A percentile compares a stretch with the other conserved stretches of the same genome.
phyloP scores from a whole-genome alignment of 1,284 basidiomycete species.

The Tilletia indica region DNA sequence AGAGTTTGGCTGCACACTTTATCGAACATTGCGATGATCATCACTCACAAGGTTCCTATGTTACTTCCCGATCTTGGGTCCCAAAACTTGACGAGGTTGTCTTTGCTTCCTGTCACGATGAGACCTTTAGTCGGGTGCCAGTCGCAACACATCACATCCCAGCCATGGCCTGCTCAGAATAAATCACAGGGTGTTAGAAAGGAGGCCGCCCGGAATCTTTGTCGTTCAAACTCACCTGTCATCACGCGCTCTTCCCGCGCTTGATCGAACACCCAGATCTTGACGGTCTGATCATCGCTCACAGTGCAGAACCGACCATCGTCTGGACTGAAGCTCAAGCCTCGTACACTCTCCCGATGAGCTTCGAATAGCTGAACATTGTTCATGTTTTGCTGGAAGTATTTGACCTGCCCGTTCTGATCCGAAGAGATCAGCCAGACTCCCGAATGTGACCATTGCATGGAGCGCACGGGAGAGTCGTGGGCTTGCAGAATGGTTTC shows the following conservation, averaged over 20 bases:
- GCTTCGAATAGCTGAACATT: conserved; percentile 91
- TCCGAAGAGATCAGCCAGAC: conserved; percentile 87
- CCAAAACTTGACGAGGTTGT: conserved; percentile 99
- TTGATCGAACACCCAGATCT: conserved; percentile 93
- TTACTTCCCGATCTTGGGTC: conserved; percentile 65
- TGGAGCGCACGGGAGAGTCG: conserved; percentile 85
- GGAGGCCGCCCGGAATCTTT: too few species aligned
- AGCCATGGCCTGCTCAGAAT: conserved; percentile 73
- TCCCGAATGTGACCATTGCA: conserved; percentile 87
- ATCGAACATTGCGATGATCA: too few species aligned
- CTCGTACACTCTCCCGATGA: conserved; percentile 72
- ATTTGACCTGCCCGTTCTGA: conserved; percentile 91
- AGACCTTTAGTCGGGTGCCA: conserved; percentile 97
- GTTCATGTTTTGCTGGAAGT: conserved; percentile 98
- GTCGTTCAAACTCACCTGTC: conserved; percentile 3
- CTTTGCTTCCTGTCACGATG: conserved; percentile 89
- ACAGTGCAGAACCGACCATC: conserved; percentile 88
- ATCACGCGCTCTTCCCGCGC: conserved; percentile 69
- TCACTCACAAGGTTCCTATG: conserved; percentile 25
- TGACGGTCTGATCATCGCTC: conserved; percentile 88
- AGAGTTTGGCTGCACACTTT: too few species aligned
- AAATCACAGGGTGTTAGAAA: neutral
- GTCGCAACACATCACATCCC: conserved; percentile 97
- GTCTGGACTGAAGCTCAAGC: conserved; percentile 84
- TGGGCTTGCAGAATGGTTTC: conserved; percentile 98